Evolutionary conservation across 1,139 yeast species (phyloP), one percentile per base, ranked within the genome.

Genomic region (Geotrichum fermentans): DNA sequence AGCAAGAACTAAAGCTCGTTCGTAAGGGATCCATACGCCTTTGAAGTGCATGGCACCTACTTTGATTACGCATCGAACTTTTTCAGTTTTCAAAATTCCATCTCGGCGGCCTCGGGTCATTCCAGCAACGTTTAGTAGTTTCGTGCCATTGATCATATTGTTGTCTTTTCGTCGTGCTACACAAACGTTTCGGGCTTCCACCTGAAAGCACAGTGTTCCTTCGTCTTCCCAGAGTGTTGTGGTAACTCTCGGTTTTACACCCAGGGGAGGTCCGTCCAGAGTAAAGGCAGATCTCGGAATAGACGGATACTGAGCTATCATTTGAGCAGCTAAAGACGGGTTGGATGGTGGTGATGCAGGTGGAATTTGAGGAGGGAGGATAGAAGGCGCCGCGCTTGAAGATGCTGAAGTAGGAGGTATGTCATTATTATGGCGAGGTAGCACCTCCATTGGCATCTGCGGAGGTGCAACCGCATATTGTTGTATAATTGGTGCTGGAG

Each of bases 141-240:
- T n/a, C n/a, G n/a, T n/a, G n/a, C n/a, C n/a, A n/a, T n/a, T n/a
- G n/a, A n/a, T n/a, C n/a, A n/a, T n/a, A n/a, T n/a, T n/a, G n/a
- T n/a, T n/a, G n/a, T 90, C 95, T 36, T 95, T 96, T 59, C 97
- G 76, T 58, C 97, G 75, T 28, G 90, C 96, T 26, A 89, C 96
- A 8, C 86, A 77, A 32, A 88, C 89, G 53, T 88, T 87, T 60
- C 84, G 82, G 47, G 95, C 95, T 60, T 88, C 96, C 18, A 89
- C 96, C 66, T 88, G 96, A 67, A 89, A 87, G 65, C 97, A 90
- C 42, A 90, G 67, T 0, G 97, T 90, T 56, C 86, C 83, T 61
- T 90, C 97, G 61, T 89, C 96, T 64, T 89, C 96, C 97, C 97
- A 90, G 78, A 87, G 79, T 3, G 96, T 86, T 5, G 97, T 88